Base-by-base conservation (phyloP, 2,329 filamentous ascomycete species). In the Calonectria fujianensis region DNA sequence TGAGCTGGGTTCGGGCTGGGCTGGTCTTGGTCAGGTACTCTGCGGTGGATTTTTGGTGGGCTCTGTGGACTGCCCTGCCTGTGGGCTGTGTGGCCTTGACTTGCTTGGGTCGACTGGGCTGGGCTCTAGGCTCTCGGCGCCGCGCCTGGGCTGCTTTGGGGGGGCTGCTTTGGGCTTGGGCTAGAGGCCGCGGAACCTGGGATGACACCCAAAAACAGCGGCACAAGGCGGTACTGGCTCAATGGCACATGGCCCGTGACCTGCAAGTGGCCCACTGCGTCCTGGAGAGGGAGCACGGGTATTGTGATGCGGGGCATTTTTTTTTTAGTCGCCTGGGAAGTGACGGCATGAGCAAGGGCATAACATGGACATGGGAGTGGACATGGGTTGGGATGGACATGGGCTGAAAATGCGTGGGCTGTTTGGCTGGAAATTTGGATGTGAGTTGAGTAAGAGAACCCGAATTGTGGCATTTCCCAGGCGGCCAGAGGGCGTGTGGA, bases 261-360 rank as follows among this genome's bases (percentile, higher is more conserved):
- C 76, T 76, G 41, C 69, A 51, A 75, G 63, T 73, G 76, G 75
- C 29, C 59, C 66, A 59, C 68, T 70, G 45, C n/a, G 52, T 57
- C 65, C 76, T 75, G 71, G 72, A 57, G 69, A 69, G 37, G 73
- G 73, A 74, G 76, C 76, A 77, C 76, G 73, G 73, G 77, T 73
- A 70, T 73, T 68, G 70, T 69, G 75, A 74, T 80, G 78, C 79
- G 79, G 79, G 79, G 79, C 79, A 72, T 67, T 77, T 73, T 78
- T 76, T 74, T 76, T 75, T 78, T 78, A 79, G 79, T 76, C 74
- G 72, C 74, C 73, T 77, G 67, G 71, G 70, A 61, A 78, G 79
- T 81, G 78, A 80, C 79, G 78, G 79, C 78, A 81, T 81, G 74
- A 66, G 69, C 74, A 75, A 52, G 69, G 69, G 50, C 69, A 72